These are phyloP conservation scores for Glutinoglossum americanum DNA, from an alignment of 495 filamentous ascomycete genomes.

Conservation along the genomic window DNA sequence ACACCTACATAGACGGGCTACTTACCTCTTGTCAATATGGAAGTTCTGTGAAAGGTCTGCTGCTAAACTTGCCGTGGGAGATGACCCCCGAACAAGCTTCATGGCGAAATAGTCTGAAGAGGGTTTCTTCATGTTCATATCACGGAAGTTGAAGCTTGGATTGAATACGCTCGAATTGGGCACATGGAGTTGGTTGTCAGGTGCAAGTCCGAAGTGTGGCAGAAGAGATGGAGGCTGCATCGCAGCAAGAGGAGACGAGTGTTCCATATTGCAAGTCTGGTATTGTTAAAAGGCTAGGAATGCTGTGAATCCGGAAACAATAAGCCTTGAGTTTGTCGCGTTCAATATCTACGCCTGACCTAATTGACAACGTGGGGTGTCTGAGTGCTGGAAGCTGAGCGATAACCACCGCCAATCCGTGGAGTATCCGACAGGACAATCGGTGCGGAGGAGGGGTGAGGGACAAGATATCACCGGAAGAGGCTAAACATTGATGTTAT, in stretches of 20 bases:
- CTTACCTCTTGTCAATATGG: conserved; percentile 73
- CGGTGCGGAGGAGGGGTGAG: not conserved
- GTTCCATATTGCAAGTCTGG: conserved; percentile 41
- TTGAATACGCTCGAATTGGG: conserved; percentile 34
- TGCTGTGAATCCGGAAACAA: not conserved
- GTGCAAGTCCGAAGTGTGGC: conserved; percentile 13
- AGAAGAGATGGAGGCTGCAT: conserved; percentile 61
- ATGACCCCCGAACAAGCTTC: conserved; percentile 59
- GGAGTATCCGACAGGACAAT: not conserved
- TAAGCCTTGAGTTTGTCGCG: not conserved
- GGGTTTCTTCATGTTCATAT: conserved; percentile 40
- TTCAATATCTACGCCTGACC: not conserved
- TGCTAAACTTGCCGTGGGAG: conserved; percentile 71
- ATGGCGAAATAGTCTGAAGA: conserved; percentile 55
- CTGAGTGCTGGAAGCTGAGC: not conserved
- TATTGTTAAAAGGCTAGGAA: not conserved
- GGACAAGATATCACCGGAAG: not conserved
- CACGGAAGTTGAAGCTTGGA: conserved; percentile 48
- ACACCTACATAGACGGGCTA: conserved; percentile 8
- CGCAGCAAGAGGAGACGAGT: conserved; percentile 81
- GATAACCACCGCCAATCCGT: not conserved
- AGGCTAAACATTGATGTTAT: not conserved
- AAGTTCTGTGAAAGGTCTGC: conserved; percentile 95
- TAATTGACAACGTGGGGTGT: not conserved
- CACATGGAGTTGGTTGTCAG: not conserved